Evolutionary conservation across 495 filamentous ascomycete species (phyloP).

Genomic region (Sordaria brevicollis): DNA sequence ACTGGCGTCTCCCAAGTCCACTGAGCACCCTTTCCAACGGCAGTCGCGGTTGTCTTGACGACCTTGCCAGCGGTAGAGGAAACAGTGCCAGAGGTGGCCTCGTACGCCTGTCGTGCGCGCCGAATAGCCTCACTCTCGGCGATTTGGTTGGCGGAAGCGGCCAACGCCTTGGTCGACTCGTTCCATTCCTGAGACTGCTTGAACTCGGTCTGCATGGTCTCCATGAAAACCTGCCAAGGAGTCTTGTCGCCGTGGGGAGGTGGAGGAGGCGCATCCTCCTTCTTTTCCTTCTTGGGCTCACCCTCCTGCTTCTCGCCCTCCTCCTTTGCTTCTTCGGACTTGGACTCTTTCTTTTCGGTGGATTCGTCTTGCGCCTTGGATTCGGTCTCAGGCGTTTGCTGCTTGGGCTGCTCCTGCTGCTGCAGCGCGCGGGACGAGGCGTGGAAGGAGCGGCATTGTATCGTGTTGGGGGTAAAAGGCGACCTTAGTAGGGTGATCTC

Average conservation of each 20-base stretch:
- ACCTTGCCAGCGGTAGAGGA: slow-evolving; percentile 63
- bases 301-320: slow-evolving; percentile 35
- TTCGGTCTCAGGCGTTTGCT: slow-evolving; percentile 6
- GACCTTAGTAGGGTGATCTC: slow-evolving; percentile 29
- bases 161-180: slow-evolving; percentile 90
- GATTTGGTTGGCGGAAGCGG: slow-evolving; percentile 77
- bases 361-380: slow-evolving; percentile 28
- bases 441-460: slow-evolving; percentile 33
- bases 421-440: slow-evolving; percentile 23
- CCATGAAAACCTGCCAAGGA: slow-evolving; percentile 96
- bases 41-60: slow-evolving; percentile 74
- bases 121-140: slow-evolving; percentile 90
- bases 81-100: slow-evolving; percentile 66
- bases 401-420: slow-evolving; percentile 19
- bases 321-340: slow-evolving; percentile 36
- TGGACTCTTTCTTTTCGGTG: slow-evolving; percentile 19
- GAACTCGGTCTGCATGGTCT: slow-evolving; percentile 85
- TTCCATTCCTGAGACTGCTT: slow-evolving; percentile 99
- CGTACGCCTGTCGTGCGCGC: slow-evolving; percentile 75
- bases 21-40: slow-evolving; percentile 75
- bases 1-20: slow-evolving; percentile 97
- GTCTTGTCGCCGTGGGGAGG: slow-evolving; percentile 96
- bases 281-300: slow-evolving; percentile 44
- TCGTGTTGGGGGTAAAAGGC: slow-evolving; percentile 30
- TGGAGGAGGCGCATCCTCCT: slow-evolving; percentile 74